Evolutionary conservation across 73 alveolate genomes (phyloP).

Genomic region (Paramecium bursaria): DNA sequence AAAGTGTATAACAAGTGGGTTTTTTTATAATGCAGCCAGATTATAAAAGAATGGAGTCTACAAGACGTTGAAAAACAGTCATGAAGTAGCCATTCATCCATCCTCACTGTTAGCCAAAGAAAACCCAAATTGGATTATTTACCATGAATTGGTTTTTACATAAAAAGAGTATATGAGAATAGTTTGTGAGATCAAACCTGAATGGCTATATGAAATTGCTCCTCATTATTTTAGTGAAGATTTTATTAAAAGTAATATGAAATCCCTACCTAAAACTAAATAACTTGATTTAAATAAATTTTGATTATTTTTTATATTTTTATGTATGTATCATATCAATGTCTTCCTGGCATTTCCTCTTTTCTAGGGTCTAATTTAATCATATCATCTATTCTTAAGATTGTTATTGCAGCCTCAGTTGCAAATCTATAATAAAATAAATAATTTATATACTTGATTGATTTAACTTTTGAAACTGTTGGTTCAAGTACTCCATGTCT

Average conservation of each 20-base stretch:
- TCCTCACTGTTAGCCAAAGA: constrained; percentile 82
- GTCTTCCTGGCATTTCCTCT: constrained; percentile 77
- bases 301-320: neutral
- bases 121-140: constrained; percentile 93
- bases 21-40: constrained; percentile 97
- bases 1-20: constrained; percentile 92
- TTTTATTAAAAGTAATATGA: neutral
- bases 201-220: constrained; percentile 98
- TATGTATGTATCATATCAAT: constrained; percentile 41
- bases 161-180: constrained; percentile 98
- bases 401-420: constrained; percentile 99
- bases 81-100: constrained; percentile 89
- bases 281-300: constrained; percentile 18
- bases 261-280: neutral
- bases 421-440: constrained; percentile 82
- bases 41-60: constrained; percentile 94
- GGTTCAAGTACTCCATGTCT: constrained; percentile 99
- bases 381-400: constrained; percentile 96
- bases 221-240: constrained; percentile 91
- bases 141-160: constrained; percentile 98
- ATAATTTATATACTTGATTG: constrained; percentile 72
- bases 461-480: constrained; percentile 94
- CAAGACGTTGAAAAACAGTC: constrained; percentile 97
- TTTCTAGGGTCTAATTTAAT: constrained; percentile 90
- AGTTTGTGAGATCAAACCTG: constrained; percentile 94